phyloP scores from a whole-genome alignment of 2,329 filamentous ascomycete species.

The Kalaharituber pfeilii region DNA sequence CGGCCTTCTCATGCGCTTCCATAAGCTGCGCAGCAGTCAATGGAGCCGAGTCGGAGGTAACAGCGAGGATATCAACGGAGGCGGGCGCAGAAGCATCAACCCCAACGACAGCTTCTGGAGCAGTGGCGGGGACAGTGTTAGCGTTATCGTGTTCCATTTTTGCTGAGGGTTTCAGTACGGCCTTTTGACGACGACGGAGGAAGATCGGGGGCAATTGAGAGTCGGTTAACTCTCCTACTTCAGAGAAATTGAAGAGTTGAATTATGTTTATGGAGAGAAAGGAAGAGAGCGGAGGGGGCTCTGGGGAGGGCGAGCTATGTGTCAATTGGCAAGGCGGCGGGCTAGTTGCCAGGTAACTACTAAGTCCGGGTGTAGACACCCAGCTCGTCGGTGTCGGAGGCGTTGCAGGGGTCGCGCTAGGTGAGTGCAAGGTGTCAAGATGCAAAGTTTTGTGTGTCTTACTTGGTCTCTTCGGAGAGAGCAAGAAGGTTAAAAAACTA shows the following conservation, averaged over 20 bases:
- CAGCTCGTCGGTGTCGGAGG: too few relatives aligned
- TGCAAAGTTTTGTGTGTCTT: too few relatives aligned
- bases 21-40: conserved; percentile 42
- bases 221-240: background rate
- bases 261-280: background rate
- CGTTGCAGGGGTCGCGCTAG: too few relatives aligned
- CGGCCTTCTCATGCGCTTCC: conserved; percentile 41
- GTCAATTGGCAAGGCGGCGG: too few relatives aligned
- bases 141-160: conserved; percentile 13
- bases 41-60: too few relatives aligned
- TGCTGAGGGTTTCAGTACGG: conserved; percentile 3
- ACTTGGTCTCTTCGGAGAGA: too few relatives aligned
- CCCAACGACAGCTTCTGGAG: conserved; percentile 23
- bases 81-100: conserved; percentile 19
- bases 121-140: conserved; percentile 15
- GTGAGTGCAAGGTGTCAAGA: too few relatives aligned
- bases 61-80: conserved; percentile 15
- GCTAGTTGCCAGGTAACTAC: too few relatives aligned
- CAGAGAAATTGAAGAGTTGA: background rate
- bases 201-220: background rate
- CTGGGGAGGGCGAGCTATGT: background rate
- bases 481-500: too few relatives aligned
- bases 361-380: too few relatives aligned
- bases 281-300: background rate
- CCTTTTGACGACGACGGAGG: background rate